A percentile compares a stretch with the other conserved stretches of the same genome.
phyloP scores from a whole-genome alignment of 768 basidiomycete genomes.

The Suillus subluteus region DNA sequence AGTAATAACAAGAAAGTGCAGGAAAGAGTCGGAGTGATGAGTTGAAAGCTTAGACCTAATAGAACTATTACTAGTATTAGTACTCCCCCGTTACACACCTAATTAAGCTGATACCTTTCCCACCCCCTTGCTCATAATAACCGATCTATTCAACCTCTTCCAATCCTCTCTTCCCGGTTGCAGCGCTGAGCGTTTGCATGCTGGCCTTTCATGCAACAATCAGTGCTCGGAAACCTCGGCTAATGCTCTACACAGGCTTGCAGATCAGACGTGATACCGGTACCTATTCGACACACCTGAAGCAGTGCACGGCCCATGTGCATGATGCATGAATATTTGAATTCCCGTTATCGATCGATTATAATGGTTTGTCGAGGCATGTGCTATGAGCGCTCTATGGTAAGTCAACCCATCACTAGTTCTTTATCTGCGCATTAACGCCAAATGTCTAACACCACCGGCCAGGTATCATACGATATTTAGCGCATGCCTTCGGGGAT shows the following conservation, averaged over 20 bases:
- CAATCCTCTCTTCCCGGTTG: background rate
- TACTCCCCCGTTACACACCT: slow-evolving; percentile 29
- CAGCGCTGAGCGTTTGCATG: slow-evolving; percentile 5
- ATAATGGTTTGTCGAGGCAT: background rate
- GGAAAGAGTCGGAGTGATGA: slow-evolving; percentile 17
- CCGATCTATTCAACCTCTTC: slow-evolving; percentile 8
- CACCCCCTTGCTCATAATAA: slow-evolving; percentile 16
- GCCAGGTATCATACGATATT: slow-evolving; percentile 3
- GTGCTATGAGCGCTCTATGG: background rate
- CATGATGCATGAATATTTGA: background rate
- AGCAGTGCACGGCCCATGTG: background rate
- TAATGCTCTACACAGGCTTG: background rate
- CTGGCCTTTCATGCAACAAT: background rate
- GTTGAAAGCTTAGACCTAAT: slow-evolving; percentile 1
- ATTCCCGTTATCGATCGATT: background rate
- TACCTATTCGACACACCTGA: background rate
- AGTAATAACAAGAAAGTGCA: slow-evolving; percentile 11
- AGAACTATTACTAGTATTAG: background rate
- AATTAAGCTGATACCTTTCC: slow-evolving; percentile 29
- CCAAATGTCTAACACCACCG: slow-evolving; percentile 12
- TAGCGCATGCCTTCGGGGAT: background rate
- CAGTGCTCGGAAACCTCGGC: background rate
- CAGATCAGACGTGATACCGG: background rate
- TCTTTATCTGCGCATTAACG: slow-evolving; percentile 33
- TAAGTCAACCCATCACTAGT: background rate